Evolutionary conservation across 2,329 filamentous ascomycete genomes (phyloP), one percentile per base, ranked within the genome.

Genomic region (Drechslera avenae): DNA sequence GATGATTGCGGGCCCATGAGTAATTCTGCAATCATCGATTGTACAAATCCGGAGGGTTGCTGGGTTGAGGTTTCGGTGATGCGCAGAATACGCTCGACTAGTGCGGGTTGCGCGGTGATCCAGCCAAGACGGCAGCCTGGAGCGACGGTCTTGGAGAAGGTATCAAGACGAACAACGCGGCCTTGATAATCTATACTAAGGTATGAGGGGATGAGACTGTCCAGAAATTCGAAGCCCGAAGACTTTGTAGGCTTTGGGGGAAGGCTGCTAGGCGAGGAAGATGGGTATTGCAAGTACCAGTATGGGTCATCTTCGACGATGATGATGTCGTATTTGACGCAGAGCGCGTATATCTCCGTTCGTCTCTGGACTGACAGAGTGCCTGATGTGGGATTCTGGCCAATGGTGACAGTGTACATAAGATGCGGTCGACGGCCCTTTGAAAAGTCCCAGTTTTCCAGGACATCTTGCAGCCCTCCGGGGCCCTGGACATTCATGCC

Each of bases 241-340:
- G 64, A 80, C 78, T 62, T 83, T 78, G 67, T 84, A 45, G 63
- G 75, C 52, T 56, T 72, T 47, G 62, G 70, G 53, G 52, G 52
- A 52, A 49, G 62, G 42, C 36, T 50, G 30, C 60, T 65, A 43
- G 77, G 68, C 7, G 76, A 82, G 0, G 89, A 86, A 0, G 89
- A 89, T 0, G 91, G 90, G 73, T 85, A 97, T 71, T 97, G 93
- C 7, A 97, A 80, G 72, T 94, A 93, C 90, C 91, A 97, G 77
- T 97, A 97, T 5, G 93, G 93, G 56, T 97, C 92, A 64, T 97
- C 93, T 73, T 97, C 93, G 55, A 95, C 77, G 59, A 97, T 96
- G 65, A 97, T 83, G 56, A 97, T 83, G 72, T 97, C 91, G 75
- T 90, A 96, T 69, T 87, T 83, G 70, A 86, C 86, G 75, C 89